Evolutionary conservation across 139 green algal genomes (phyloP), one percentile per base, ranked within the genome.

Genomic region (Picochlorum sp.): DNA sequence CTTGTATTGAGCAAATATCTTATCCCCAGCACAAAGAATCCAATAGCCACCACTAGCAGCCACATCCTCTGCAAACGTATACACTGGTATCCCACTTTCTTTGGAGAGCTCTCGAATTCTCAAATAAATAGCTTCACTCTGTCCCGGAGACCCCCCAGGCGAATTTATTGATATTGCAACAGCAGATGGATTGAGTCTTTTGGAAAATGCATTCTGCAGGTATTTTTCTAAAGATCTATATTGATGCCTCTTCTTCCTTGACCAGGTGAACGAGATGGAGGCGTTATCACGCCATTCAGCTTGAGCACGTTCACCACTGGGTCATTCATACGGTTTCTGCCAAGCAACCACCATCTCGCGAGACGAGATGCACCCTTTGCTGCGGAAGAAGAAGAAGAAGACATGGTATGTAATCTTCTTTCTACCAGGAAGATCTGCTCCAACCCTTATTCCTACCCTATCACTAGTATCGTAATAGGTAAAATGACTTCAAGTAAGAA

Each of bases 1-100:
- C 1, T 51, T 50, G 5, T 38, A 61, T 11, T 41, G 47, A 4
- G 68, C 72, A 32, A 73, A 78, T 2, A 61, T 13, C 41, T 77
- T 62, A 51, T 78, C 68, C 0, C 68, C 76, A 1, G 76, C 72
- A 38, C 62, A 74, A 61, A 80, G 59, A 13, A 83, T 65, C 76
- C 76, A 83, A 34, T 83, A 80, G 16, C 76, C 70, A 38, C 74
- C 65, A 44, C n/a, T 49, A n/a, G 72, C 72, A n/a, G 72, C 72
- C 11, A 79, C 67, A 32, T 81, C 75, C 49, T 83, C 76, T 10
- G 72, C 72, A 69, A 83, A 83, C 0, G 72, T 74, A 60, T 62
- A 78, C 14, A 80, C 72, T 3, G 64, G 63, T 26, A 77, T 69
- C 14, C 63, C 57, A 2, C 62, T 66, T n/a, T 70, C 8, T 23